Evolutionary conservation across 257 asterid genomes (phyloP).

Genomic region (Solanum bulbocastanum): DNA sequence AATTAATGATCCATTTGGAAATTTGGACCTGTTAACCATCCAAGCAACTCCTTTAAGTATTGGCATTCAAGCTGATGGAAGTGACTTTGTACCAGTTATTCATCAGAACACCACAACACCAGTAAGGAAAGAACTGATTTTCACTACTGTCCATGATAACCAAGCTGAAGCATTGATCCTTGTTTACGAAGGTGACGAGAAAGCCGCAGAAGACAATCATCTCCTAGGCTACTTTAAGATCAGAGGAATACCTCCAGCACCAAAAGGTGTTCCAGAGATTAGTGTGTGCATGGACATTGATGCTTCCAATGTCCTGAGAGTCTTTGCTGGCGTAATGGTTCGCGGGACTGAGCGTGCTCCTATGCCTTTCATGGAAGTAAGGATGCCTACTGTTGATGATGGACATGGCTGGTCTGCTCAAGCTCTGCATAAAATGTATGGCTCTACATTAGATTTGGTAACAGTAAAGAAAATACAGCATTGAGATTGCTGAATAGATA

Average conservation of each 20-base stretch:
- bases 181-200: conserved; percentile 61
- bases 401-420: conserved; percentile 91
- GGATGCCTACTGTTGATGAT: conserved; percentile 78
- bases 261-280: conserved; percentile 72
- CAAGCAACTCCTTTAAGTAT: conserved; percentile 66
- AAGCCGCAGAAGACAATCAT: conserved; percentile 40
- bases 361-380: conserved; percentile 62
- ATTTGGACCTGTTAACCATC: conserved; percentile 59
- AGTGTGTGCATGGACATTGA: conserved; percentile 66
- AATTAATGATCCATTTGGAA: conserved; percentile 61
- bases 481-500: conserved; percentile 11
- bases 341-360: conserved; percentile 28
- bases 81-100: conserved; percentile 45
- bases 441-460: conserved; percentile 53
- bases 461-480: conserved; percentile 39
- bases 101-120: conserved; percentile 54
- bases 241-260: conserved; percentile 59
- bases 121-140: conserved; percentile 41
- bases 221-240: conserved; percentile 68
- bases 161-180: conserved; percentile 66
- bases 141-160: conserved; percentile 62
- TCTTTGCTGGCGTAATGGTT: conserved; percentile 46
- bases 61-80: conserved; percentile 58
- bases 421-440: conserved; percentile 46
- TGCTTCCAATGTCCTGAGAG: conserved; percentile 51